Conservation (phyloP, 495 filamentous ascomycete genomes). For the Aspergillus taichungensis region DNA sequence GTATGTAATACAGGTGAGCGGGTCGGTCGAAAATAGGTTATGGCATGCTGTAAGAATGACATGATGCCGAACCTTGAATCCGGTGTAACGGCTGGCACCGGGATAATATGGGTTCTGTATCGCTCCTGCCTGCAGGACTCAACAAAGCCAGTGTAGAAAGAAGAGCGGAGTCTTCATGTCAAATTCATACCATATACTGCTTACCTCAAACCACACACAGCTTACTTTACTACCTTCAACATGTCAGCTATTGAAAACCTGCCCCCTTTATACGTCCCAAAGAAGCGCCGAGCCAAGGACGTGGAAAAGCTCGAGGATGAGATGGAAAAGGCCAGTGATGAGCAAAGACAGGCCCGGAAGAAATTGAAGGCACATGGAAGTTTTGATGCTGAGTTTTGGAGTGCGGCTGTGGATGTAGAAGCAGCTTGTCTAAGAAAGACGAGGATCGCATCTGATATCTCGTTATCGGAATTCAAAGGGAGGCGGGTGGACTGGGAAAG, state of each 20-base stretch:
- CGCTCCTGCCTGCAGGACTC: too few relatives aligned
- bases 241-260: slow-evolving; percentile 2
- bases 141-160: too few relatives aligned
- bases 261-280: slow-evolving; percentile 5
- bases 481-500: background rate
- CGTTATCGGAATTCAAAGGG: slow-evolving; percentile 5
- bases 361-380: slow-evolving; percentile 1
- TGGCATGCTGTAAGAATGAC: too few relatives aligned
- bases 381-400: slow-evolving; percentile 7
- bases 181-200: too few relatives aligned
- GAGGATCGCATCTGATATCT: slow-evolving; percentile 3
- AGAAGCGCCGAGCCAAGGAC: background rate
- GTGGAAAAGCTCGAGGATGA: background rate
- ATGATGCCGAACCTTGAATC: too few relatives aligned
- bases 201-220: too few relatives aligned
- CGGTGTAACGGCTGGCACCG: too few relatives aligned
- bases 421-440: background rate
- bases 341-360: background rate
- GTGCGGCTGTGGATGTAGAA: background rate
- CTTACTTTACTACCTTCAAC: too few relatives aligned
- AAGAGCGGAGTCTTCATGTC: too few relatives aligned
- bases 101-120: too few relatives aligned
- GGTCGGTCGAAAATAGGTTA: too few relatives aligned
- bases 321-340: background rate
- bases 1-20: too few relatives aligned